Conservation (phyloP, 176 grass and related monocot genomes). For the Tuctoria greenei region DNA sequence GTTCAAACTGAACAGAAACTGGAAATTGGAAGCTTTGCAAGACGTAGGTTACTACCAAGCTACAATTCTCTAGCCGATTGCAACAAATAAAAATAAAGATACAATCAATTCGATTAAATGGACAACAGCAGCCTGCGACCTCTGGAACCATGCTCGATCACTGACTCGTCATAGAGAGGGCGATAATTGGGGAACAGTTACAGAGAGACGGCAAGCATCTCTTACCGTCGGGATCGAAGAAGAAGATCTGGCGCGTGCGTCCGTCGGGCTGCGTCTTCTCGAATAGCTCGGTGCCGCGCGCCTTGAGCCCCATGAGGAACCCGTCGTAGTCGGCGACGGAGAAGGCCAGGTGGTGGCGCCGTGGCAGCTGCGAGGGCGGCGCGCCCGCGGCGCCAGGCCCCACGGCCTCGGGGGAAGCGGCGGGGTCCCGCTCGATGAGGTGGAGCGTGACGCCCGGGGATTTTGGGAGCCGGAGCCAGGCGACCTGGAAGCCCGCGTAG, state of each 20-base stretch:
- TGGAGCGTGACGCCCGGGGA: conserved; percentile 60
- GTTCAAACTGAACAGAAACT: background rate
- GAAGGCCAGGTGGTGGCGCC: conserved; percentile 76
- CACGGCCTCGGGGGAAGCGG: conserved; percentile 15
- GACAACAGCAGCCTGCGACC: background rate
- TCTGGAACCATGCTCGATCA: background rate
- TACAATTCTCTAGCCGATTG: background rate
- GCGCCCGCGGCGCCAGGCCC: conserved; percentile 17
- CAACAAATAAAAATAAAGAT: background rate
- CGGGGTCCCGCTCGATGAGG: conserved; percentile 78
- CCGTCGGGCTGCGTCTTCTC: conserved; percentile 75
- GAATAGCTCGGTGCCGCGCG: conserved; percentile 55
- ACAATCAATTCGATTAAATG: background rate
- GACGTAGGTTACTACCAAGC: background rate
- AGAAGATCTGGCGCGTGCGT: conserved; percentile 82
- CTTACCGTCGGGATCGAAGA: conserved; percentile 93
- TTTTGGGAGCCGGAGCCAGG: conserved; percentile 62
- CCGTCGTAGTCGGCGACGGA: conserved; percentile 78
- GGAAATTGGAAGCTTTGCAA: background rate
- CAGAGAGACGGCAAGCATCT: background rate
- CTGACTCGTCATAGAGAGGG: no score
- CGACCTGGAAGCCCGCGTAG: conserved; percentile 59
- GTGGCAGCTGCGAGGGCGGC: conserved; percentile 45
- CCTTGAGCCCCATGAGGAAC: conserved; percentile 56
- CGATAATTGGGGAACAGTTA: background rate